Percentiles rank a stretch among this genome's conserved stretches.
These are phyloP conservation scores for Dactylellina parvicollis DNA, from an alignment of 2,329 filamentous ascomycete genomes.

Conservation along the genomic window DNA sequence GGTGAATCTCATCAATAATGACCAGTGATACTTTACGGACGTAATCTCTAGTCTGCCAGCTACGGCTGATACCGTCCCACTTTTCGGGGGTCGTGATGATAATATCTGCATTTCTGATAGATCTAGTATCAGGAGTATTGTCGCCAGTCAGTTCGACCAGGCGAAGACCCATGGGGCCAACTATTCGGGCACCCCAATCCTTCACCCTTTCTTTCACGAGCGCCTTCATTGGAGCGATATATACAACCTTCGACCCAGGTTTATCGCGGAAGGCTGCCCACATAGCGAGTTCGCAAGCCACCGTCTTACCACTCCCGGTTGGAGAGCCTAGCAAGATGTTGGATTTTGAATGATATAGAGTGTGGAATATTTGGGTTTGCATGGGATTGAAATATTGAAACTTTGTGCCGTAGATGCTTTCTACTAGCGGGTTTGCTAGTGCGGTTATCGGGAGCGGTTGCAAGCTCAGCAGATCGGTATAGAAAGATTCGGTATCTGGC, in stretches of 20 bases:
- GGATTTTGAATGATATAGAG: constrained; percentile 87
- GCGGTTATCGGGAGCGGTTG: constrained; percentile 89
- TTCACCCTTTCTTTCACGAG: constrained; percentile 95
- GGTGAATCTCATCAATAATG: constrained; percentile 97
- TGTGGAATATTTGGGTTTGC: constrained; percentile 99
- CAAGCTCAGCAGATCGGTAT: constrained; percentile 90
- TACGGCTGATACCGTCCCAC: constrained; percentile 99
- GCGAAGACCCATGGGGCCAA: constrained; percentile 83
- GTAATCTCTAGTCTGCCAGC: constrained; percentile 97
- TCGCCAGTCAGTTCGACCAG: constrained; percentile 96
- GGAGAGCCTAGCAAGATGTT: constrained; percentile 96
- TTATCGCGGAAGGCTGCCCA: constrained; percentile 98
- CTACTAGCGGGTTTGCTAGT: constrained; percentile 83
- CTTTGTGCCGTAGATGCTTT: constrained; percentile 85
- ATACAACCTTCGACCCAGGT: constrained; percentile 95
- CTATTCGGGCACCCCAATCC: constrained; percentile 88
- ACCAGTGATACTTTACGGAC: constrained; percentile 94
- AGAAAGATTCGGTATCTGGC: constrained; percentile 95
- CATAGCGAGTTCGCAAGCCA: constrained; percentile 95
- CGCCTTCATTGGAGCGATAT: constrained; percentile 99
- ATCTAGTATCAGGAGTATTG: constrained; percentile 95
- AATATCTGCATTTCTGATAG: constrained; percentile 93
- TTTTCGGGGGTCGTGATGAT: constrained; percentile 99
- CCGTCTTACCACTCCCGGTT: constrained; percentile 96
- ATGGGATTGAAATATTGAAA: constrained; percentile 99